A percentile compares a stretch with the other conserved stretches of the same genome.
Conservation (phyloP, 192 early-diverging fungal genomes). For the Umbelopsis sp. region DNA sequence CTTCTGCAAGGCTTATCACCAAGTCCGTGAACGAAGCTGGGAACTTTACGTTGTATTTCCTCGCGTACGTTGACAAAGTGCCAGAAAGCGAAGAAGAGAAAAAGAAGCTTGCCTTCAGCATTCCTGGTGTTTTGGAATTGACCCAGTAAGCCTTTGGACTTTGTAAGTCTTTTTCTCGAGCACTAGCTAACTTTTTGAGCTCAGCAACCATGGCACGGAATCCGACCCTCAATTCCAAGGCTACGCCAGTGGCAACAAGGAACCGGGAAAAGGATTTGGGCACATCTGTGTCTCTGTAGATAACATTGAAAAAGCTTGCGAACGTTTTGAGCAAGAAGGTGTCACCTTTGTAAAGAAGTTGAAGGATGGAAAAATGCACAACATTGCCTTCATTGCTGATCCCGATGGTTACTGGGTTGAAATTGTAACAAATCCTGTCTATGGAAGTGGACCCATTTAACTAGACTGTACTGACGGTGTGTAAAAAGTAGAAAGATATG, state of each 20-base stretch:
- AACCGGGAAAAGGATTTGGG: conserved; percentile 74
- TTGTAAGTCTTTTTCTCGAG: neutral
- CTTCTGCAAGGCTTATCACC: conserved; percentile 45
- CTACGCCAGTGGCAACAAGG: conserved; percentile 75
- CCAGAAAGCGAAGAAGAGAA: conserved; percentile 54
- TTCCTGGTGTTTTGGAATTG: conserved; percentile 78
- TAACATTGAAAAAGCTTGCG: conserved; percentile 76
- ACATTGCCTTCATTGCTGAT: conserved; percentile 83
- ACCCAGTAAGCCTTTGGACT: conserved; percentile 62
- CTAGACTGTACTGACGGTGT: neutral
- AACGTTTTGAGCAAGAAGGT: conserved; percentile 68
- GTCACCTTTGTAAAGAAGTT: conserved; percentile 80
- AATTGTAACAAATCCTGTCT: conserved; percentile 28
- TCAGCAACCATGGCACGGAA: conserved; percentile 82
- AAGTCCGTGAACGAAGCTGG: conserved; percentile 49
- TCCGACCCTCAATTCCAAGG: conserved; percentile 54
- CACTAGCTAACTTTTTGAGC: neutral
- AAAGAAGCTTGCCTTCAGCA: conserved; percentile 54
- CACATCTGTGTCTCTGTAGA: conserved; percentile 84
- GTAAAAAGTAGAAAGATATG: neutral
- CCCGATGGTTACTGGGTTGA: conserved; percentile 89
- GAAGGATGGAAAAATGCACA: conserved; percentile 76
- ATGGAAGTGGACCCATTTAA: conserved; percentile 1
- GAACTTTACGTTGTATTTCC: conserved; percentile 74
- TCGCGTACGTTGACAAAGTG: conserved; percentile 63